Percentiles rank a stretch among this genome's conserved stretches.
Evolutionary conservation across 306 rosid species (phyloP).

Genomic region (Lupinus albus): DNA sequence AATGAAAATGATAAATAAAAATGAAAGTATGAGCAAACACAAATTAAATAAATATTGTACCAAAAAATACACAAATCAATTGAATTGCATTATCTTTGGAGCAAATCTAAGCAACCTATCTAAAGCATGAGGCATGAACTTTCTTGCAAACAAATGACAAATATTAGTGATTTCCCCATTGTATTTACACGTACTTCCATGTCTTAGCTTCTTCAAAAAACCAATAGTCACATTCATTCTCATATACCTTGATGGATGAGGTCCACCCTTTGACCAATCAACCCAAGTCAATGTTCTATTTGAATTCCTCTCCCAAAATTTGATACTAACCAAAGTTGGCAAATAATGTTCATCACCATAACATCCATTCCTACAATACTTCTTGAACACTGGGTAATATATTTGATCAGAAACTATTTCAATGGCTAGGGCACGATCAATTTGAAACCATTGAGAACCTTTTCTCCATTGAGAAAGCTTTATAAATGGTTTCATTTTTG

Average conservation of each 20-base stretch:
- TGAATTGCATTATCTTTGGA: slow-evolving; percentile 64
- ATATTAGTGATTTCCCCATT: slow-evolving; percentile 49
- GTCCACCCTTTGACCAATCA: slow-evolving; percentile 69
- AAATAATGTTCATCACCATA: slow-evolving; percentile 67
- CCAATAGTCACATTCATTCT: slow-evolving; percentile 49
- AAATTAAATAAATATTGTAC: no score
- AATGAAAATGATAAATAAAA: no score
- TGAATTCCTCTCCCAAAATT: slow-evolving; percentile 47
- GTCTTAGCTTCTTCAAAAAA: slow-evolving; percentile 52
- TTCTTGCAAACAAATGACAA: slow-evolving; percentile 73
- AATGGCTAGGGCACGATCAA: slow-evolving; percentile 60
- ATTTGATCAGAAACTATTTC: slow-evolving; percentile 53
- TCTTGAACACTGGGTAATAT: slow-evolving; percentile 51
- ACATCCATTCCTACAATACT: slow-evolving; percentile 49
- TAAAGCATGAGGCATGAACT: slow-evolving; percentile 53
- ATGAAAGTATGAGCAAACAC: no score
- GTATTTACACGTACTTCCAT: slow-evolving; percentile 46
- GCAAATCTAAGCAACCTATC: slow-evolving; percentile 56
- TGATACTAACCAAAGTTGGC: slow-evolving; percentile 52
- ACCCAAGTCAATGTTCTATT: slow-evolving; percentile 75
- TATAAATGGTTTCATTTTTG: slow-evolving; percentile 48
- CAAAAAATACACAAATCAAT: slow-evolving; percentile 26
- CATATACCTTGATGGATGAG: slow-evolving; percentile 54
- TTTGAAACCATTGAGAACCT: slow-evolving; percentile 92
- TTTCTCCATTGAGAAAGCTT: slow-evolving; percentile 62